phyloP scores from a whole-genome alignment of 1,139 yeast species.

The Nadsonia starkeyi-henricii region DNA sequence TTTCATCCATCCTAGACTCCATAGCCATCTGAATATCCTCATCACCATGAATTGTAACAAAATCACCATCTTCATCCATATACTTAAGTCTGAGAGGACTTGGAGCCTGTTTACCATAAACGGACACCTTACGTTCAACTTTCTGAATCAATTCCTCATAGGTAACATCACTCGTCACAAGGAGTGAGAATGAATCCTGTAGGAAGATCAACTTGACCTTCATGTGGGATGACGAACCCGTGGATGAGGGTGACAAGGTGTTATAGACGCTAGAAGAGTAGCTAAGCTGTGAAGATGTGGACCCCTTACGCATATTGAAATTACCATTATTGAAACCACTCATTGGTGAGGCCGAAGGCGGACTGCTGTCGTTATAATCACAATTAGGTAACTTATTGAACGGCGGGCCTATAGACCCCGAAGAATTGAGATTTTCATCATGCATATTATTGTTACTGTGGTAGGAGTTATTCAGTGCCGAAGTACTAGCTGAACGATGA shows the following conservation, averaged over 20 bases:
- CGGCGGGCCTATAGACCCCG: no score
- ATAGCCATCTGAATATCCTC: slow-evolving; percentile 46
- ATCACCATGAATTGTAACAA: slow-evolving; percentile 70
- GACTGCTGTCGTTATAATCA: neutral
- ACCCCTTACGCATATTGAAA: neutral
- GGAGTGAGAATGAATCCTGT: slow-evolving; percentile 29
- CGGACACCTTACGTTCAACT: slow-evolving; percentile 32
- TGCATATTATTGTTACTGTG: neutral
- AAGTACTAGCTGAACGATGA: neutral
- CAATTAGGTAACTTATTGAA: neutral
- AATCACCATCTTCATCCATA: slow-evolving; percentile 92
- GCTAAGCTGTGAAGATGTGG: neutral
- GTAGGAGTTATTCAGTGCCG: neutral
- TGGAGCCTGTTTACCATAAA: slow-evolving; percentile 26
- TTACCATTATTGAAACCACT: neutral
- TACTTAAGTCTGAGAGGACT: slow-evolving; percentile 50
- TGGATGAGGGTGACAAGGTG: neutral
- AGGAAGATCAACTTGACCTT: slow-evolving; percentile 38
- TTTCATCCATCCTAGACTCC: slow-evolving; percentile 14
- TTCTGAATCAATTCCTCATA: slow-evolving; percentile 34
- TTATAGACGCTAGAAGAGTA: neutral
- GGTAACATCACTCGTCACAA: slow-evolving; percentile 34
- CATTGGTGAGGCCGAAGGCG: neutral
- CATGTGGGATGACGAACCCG: slow-evolving; percentile 15
- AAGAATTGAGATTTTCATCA: neutral